Percentiles rank a stretch among this genome's conserved stretches.
phyloP scores from a whole-genome alignment of 1,139 yeast species.

The Nakaseomyces glabratus region DNA sequence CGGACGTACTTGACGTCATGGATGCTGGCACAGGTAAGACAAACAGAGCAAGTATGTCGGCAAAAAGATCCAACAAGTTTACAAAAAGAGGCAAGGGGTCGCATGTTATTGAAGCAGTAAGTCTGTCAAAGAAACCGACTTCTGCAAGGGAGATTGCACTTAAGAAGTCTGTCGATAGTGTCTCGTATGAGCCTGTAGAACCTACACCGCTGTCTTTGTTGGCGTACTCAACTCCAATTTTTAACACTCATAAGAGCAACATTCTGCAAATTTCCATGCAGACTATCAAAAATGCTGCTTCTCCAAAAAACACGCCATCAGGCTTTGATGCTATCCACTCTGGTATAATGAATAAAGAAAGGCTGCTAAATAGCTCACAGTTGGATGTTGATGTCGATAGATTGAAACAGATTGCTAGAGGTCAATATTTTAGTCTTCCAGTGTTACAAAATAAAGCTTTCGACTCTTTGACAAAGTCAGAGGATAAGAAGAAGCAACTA shows the following conservation, averaged over 20 bases:
- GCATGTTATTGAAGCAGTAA: background rate
- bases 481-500: slow-evolving; percentile 16
- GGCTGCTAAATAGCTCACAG: slow-evolving; percentile 16
- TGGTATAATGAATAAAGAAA: slow-evolving; percentile 19
- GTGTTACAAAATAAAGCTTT: slow-evolving; percentile 12
- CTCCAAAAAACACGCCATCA: background rate
- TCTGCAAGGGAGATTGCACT: slow-evolving; percentile 4
- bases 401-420: slow-evolving; percentile 16
- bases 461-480: slow-evolving; percentile 15
- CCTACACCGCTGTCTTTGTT: slow-evolving; percentile 1
- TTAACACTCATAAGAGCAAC: background rate
- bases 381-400: slow-evolving; percentile 13
- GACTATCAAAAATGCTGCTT: background rate
- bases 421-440: slow-evolving; percentile 17
- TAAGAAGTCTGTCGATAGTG: background rate
- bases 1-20: slow-evolving; percentile 5
- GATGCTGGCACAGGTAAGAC: slow-evolving; percentile 8
- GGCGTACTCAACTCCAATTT: slow-evolving; percentile 2
- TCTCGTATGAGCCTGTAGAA: background rate
- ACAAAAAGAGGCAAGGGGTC: background rate
- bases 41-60: slow-evolving; percentile 9
- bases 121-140: background rate
- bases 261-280: slow-evolving; percentile 1
- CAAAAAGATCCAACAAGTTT: background rate
- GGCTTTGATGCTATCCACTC: background rate